Base-by-base conservation (phyloP, 2,329 filamentous ascomycete species). In the Exophiala oligosperma region DNA sequence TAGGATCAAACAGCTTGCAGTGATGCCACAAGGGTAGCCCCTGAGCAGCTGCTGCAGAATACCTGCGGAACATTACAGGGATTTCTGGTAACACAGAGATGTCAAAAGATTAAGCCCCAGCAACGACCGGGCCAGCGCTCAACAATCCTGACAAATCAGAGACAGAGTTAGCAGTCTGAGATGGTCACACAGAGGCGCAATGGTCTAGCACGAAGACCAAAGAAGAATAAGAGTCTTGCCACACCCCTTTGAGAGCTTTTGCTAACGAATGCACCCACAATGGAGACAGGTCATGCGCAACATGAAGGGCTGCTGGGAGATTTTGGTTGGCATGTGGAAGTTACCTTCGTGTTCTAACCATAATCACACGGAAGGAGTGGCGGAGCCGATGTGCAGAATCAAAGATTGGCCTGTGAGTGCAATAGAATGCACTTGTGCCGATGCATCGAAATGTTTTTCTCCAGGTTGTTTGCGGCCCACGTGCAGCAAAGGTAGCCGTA, bases 101-200 rank as follows among this genome's bases (percentile, higher is more conserved):
- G 57, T 61, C 58, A 56, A 59, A 35, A 63, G 52, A 54, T 57
- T 53, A 51, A 46, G 55, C 50, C 26, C 55, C 61, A 46, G 50
- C 35, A 44, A 46, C 56, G 44, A 43, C 40, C 48, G 50, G 32
- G 29, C 37, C 48, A 43, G 28, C 24, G 26, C 35, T 21, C 49
- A 56, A 50, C 43, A 37, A 28, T 44, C 26, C 26, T 63, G 61
- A 63, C 61, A 63, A 63, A 63, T 63, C 52, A 59, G 58, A 61
- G 48, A 17, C 9, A 44, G 52, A 55, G 49, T 56, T 59, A 51
- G 24, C 46, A 40, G 49, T 52, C 50, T 24, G 14, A 41, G 43
- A 37, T 35, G 8, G 61, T 63, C 23, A 46, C 52, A 63, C 61
- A 63, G 47, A 59, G 44, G 58, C 58, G 58, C 53, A 60, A 59